Conservation (phyloP, 2,329 filamentous ascomycete species). For the Pestalotiopsis sp. region DNA sequence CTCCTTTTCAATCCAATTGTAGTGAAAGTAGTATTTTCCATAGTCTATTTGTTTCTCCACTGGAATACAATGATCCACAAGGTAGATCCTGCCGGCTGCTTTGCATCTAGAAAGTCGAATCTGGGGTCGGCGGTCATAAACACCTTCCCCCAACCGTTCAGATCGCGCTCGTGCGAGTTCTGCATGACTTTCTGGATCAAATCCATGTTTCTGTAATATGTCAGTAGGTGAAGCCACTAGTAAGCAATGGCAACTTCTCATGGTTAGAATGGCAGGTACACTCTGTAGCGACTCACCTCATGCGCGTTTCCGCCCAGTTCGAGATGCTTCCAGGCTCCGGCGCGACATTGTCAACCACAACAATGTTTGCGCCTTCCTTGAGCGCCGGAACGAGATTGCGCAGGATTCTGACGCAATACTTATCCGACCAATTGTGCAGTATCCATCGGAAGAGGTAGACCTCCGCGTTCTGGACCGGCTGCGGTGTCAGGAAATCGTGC, state of each 20-base stretch:
- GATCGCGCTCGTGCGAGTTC: conserved; percentile 25
- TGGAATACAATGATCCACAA: conserved; percentile 20
- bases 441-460: conserved; percentile 50
- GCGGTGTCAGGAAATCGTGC: conserved; percentile 27
- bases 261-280: background rate
- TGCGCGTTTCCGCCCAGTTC: background rate
- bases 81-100: conserved; percentile 20
- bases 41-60: conserved; percentile 16
- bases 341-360: conserved; percentile 6
- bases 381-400: conserved; percentile 6
- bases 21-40: background rate
- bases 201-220: conserved; percentile 14
- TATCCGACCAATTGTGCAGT: conserved; percentile 52
- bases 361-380: conserved; percentile 2
- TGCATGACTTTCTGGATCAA: conserved; percentile 24
- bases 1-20: too few relatives aligned
- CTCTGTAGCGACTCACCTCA: background rate
- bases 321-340: conserved; percentile 2
- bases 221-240: background rate
- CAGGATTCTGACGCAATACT: conserved; percentile 35
- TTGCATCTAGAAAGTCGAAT: conserved; percentile 21
- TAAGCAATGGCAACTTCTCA: background rate
- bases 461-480: conserved; percentile 31
- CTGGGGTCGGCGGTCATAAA: conserved; percentile 19
- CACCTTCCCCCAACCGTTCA: conserved; percentile 23